These are phyloP conservation scores for Begonia fuchsioides DNA, from an alignment of 306 rosid species.

Conservation along the genomic window DNA sequence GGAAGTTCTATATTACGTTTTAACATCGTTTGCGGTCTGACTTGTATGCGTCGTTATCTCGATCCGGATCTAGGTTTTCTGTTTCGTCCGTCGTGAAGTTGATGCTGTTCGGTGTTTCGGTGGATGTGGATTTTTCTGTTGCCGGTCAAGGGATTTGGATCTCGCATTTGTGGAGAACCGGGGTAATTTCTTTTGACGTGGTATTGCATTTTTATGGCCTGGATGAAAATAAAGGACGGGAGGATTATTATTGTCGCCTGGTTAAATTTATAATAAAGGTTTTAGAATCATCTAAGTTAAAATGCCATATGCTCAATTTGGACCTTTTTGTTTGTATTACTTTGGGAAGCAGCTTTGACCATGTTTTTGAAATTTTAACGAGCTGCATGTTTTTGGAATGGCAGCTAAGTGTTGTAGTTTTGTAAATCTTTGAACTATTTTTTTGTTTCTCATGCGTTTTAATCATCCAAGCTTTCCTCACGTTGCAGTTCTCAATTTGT, in stretches of 20 bases:
- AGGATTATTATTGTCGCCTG: background rate
- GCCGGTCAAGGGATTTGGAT: conserved; percentile 25
- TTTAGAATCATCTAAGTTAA: background rate
- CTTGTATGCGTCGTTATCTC: conserved; percentile 2
- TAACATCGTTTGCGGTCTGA: too few species aligned
- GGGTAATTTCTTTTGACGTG: conserved; percentile 17
- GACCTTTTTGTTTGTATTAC: too few species aligned
- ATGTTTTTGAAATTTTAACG: too few species aligned
- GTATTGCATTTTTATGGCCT: background rate
- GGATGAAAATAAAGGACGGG: background rate
- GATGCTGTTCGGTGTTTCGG: background rate
- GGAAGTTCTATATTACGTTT: background rate
- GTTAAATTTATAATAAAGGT: background rate
- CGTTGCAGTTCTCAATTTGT: too few species aligned
- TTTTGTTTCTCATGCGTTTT: background rate
- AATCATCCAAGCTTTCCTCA: background rate
- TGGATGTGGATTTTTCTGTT: background rate
- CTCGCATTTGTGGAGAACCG: conserved; percentile 14
- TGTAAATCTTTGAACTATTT: background rate
- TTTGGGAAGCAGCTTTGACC: too few species aligned
- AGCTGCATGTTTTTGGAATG: too few species aligned
- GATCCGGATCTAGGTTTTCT: conserved; percentile 26
- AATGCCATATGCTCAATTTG: background rate
- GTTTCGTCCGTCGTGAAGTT: conserved; percentile 2
- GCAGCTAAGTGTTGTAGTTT: background rate